phyloP scores from a whole-genome alignment of 2,329 filamentous ascomycete genomes.

The Botrytis tulipae region DNA sequence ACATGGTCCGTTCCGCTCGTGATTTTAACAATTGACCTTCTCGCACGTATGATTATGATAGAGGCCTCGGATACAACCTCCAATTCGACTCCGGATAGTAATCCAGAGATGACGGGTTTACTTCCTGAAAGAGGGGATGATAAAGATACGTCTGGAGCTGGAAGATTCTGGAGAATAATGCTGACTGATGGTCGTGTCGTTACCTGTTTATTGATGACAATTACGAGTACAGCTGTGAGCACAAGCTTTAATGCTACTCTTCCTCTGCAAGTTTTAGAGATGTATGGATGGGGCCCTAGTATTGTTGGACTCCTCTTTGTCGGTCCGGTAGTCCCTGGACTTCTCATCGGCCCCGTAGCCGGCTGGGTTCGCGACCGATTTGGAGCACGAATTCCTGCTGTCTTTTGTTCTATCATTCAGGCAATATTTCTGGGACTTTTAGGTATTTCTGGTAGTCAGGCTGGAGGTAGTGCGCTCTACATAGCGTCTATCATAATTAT shows the following conservation, averaged over 20 bases:
- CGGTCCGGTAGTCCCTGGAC: not conserved
- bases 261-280: not conserved
- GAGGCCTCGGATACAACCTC: not conserved
- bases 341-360: not conserved
- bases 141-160: not conserved
- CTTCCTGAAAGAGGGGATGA: not conserved
- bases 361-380: not conserved
- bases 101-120: not conserved
- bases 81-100: not conserved
- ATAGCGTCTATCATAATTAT: not conserved
- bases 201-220: not conserved
- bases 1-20: not conserved
- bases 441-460: not conserved
- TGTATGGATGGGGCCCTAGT: not conserved
- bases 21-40: not conserved
- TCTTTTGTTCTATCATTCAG: not conserved
- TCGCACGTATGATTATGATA: conserved; percentile 5
- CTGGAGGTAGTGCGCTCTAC: not conserved
- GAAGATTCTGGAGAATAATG: conserved; percentile 7
- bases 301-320: not conserved
- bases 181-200: not conserved
- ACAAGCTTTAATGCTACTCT: not conserved
- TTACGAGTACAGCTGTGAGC: not conserved
- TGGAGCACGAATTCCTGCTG: not conserved
- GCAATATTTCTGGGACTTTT: not conserved